Conservation (phyloP, 2,329 filamentous ascomycete species). For the Lomentospora prolificans region DNA sequence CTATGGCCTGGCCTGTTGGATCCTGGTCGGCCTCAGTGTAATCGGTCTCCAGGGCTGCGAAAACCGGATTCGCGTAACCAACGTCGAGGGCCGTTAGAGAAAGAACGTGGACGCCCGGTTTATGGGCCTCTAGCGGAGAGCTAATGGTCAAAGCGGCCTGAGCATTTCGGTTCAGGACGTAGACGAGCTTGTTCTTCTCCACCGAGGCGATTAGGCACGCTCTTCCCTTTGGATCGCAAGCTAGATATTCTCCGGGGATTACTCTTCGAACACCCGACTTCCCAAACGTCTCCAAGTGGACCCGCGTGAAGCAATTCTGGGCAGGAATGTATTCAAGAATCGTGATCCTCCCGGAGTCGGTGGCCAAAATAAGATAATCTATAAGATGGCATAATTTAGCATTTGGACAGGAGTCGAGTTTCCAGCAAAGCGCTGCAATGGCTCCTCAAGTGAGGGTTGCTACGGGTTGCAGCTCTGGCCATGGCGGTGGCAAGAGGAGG, state of each 20-base stretch:
- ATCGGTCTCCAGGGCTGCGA: conserved; percentile 88
- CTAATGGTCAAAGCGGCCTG: conserved; percentile 95
- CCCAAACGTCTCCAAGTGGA: conserved; percentile 95
- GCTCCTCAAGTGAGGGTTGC: background rate
- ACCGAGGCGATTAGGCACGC: conserved; percentile 88
- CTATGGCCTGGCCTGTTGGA: conserved; percentile 69
- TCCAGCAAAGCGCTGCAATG: too few species aligned
- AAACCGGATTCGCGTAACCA: conserved; percentile 93
- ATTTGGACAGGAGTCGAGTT: conserved; percentile 18
- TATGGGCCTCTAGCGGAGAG: conserved; percentile 92
- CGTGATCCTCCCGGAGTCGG: conserved; percentile 89
- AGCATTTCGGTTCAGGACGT: conserved; percentile 90
- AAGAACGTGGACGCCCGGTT: conserved; percentile 81
- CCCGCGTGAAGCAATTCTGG: conserved; percentile 76
- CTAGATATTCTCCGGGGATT: conserved; percentile 90
- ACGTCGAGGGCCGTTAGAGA: conserved; percentile 84
- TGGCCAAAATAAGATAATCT: conserved; percentile 95
- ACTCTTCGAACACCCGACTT: conserved; percentile 93
- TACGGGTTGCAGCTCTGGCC: background rate
- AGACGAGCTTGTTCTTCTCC: conserved; percentile 99
- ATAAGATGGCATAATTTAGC: conserved; percentile 17
- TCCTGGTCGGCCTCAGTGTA: conserved; percentile 90
- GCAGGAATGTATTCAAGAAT: conserved; percentile 85
- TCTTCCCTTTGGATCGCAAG: conserved; percentile 88
- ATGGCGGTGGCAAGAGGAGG: background rate